Evolutionary conservation across 495 filamentous ascomycete species (phyloP).

Genomic region (Lepraria neglecta): DNA sequence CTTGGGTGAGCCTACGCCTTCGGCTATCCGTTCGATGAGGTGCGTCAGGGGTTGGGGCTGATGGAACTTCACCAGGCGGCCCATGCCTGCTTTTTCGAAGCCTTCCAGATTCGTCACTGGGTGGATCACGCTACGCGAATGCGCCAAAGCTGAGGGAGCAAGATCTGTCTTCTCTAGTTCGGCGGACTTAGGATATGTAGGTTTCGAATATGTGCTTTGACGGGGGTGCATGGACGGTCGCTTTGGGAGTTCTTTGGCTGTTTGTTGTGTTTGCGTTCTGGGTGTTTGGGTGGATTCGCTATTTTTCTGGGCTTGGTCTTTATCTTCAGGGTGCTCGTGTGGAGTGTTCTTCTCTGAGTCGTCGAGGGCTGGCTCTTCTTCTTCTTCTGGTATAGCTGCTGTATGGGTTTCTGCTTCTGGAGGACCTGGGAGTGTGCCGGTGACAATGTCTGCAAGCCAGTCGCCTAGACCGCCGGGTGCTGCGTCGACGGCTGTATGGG

Average conservation of each 20-base stretch:
- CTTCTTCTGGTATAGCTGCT: conserved; percentile 13
- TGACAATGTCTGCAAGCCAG: conserved; percentile 88
- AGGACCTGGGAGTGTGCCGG: conserved; percentile 41
- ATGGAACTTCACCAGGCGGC: conserved; percentile 61
- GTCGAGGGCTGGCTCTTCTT: conserved; percentile 15
- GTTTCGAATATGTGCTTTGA: conserved; percentile 37
- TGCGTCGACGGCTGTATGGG: conserved; percentile 91
- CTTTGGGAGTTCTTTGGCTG: conserved; percentile 16
- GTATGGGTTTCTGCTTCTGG: conserved; percentile 28
- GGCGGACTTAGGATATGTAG: conserved; percentile 36
- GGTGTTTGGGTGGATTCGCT: not conserved
- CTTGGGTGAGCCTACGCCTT: conserved; percentile 54
- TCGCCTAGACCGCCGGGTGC: conserved; percentile 81
- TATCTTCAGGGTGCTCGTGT: conserved; percentile 12
- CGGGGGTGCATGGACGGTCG: conserved; percentile 20
- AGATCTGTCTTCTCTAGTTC: conserved; percentile 25
- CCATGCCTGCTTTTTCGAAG: conserved; percentile 68
- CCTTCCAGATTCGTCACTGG: conserved; percentile 38
- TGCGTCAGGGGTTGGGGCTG: conserved; percentile 51
- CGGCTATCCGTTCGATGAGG: conserved; percentile 57
- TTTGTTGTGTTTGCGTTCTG: conserved; percentile 9
- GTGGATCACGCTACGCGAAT: conserved; percentile 49
- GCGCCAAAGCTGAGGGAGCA: conserved; percentile 31
- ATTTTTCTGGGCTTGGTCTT: conserved; percentile 2
- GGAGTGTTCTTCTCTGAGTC: conserved; percentile 7